Evolutionary conservation across 1,284 basidiomycete species (phyloP).

Genomic region (Vanrija pseudolonga): DNA sequence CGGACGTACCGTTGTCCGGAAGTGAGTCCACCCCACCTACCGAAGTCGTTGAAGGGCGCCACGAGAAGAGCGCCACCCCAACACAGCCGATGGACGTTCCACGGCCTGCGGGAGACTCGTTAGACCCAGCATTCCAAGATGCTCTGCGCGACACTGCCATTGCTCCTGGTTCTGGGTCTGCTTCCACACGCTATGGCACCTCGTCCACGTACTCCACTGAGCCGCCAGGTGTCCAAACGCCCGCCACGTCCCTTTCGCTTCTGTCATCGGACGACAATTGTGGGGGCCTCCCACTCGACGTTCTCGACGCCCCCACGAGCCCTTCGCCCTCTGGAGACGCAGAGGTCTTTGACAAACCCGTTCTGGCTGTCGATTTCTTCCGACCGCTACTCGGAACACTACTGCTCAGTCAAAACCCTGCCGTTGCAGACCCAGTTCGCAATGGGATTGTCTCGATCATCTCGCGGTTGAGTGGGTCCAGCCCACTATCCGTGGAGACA

Average conservation of each 20-base stretch:
- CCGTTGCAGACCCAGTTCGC: slow-evolving; percentile 70
- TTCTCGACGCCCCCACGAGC: too few relatives aligned
- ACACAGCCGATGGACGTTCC: too few relatives aligned
- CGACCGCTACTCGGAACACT: slow-evolving; percentile 87
- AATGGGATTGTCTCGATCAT: slow-evolving; percentile 75
- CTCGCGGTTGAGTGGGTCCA: slow-evolving; percentile 48
- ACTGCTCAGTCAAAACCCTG: slow-evolving; percentile 72
- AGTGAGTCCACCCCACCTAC: too few relatives aligned
- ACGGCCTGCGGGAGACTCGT: too few relatives aligned
- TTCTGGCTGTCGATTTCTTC: slow-evolving; percentile 77
- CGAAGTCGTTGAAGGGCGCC: too few relatives aligned
- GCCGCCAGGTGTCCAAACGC: slow-evolving; percentile 1
- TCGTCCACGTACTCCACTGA: background rate
- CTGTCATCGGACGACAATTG: slow-evolving; percentile 1
- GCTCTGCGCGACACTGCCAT: too few relatives aligned
- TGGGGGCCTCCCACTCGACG: too few relatives aligned
- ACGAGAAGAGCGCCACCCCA: background rate
- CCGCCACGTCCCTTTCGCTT: slow-evolving; percentile 20
- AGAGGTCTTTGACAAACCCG: slow-evolving; percentile 45
- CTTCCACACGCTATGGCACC: background rate
- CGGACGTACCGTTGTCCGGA: too few relatives aligned
- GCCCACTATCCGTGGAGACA: slow-evolving; percentile 29
- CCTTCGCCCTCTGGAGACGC: too few relatives aligned
- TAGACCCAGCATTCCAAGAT: too few relatives aligned
- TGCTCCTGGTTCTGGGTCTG: too few relatives aligned